Percentiles rank a stretch among this genome's conserved stretches.
These are phyloP conservation scores for Rugonectria rugulosa DNA, from an alignment of 2,329 filamentous ascomycete species.

Conservation along the genomic window DNA sequence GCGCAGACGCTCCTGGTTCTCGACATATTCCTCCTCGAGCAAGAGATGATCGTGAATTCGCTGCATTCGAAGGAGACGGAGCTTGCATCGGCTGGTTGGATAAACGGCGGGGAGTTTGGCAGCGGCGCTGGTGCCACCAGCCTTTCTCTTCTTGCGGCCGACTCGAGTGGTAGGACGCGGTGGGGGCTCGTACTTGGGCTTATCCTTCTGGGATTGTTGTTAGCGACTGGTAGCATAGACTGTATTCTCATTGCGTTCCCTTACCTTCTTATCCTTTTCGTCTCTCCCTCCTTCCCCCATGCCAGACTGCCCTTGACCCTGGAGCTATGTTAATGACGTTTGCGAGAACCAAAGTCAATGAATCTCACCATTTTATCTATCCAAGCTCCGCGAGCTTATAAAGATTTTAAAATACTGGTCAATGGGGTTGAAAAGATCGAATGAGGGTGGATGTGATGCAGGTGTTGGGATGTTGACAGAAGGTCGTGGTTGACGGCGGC, in stretches of 20 bases:
- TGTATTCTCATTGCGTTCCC: constrained; percentile 22
- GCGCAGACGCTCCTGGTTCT: constrained; percentile 95
- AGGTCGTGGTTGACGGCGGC: constrained; percentile 34
- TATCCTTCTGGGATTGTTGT: constrained; percentile 79
- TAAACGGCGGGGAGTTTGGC: constrained; percentile 95
- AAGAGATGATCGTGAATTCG: constrained; percentile 96
- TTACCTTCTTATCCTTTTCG: constrained; percentile 93
- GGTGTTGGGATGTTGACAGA: constrained; percentile 35
- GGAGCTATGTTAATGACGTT: constrained; percentile 30
- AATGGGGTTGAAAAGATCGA: constrained; percentile 10
- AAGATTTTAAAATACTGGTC: constrained; percentile 16
- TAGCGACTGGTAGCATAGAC: constrained; percentile 17
- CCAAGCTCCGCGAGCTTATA: constrained; percentile 41
- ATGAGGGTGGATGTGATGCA: constrained; percentile 20
- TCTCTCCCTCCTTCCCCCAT: constrained; percentile 85
- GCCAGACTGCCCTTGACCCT: constrained; percentile 89
- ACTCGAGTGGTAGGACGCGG: constrained; percentile 96
- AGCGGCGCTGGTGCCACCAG: constrained; percentile 88
- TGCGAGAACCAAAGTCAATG: background rate
- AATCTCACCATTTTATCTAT: constrained; percentile 47
- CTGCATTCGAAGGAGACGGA: constrained; percentile 97
- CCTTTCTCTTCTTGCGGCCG: constrained; percentile 98
- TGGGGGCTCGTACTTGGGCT: constrained; percentile 99
- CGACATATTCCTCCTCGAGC: constrained; percentile 97
- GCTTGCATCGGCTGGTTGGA: constrained; percentile 96